Base-by-base conservation (phyloP, 208 protist species). In the Leishmania martiniquensis region DNA sequence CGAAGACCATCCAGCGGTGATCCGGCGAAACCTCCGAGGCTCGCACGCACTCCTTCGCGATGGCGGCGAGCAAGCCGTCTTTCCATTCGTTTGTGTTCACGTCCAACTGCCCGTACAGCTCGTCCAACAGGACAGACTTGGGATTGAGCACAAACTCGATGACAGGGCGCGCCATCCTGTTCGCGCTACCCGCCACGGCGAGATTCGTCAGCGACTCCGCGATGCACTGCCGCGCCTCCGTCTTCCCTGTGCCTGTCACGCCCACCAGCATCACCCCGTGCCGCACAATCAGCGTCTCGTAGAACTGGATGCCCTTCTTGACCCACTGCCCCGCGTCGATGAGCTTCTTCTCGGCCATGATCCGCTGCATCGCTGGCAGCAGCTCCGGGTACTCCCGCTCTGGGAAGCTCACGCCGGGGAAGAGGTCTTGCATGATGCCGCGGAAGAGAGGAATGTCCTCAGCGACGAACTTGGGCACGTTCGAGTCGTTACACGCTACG, bases 261-360 rank as follows among this genome's bases (percentile, higher is more conserved):
- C 99, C 99, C n/a, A 99, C 98, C 12, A 99, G 82, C 99, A 99
- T 99, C n/a, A 99, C 98, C 60, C 99, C 99, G 84, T 99, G 98
- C 32, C 98, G 95, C 65, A 99, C 98, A 76, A 98, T 96, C 69
- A 99, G 90, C 13, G 98, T 99, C 76, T 99, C 98, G 88, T 98
- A 99, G 72, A 99, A 98, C 89, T 99, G 97, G 37, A 99, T 96
- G 42, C 96, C 90, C 88, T 99, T 99, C 69, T 83, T 95, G 29
- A 99, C 84, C 91, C 98, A 98, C 71, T 89, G 82, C 45, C 89
- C 90, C 5, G 89, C 90, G 51, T 91, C 87, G 54, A 93, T 82
- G n/a, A 98, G 86, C 55, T 94, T 91, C 66, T 94, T 88, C 37
- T 75, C 59, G 13, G 82, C 72, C 72, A 99, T 94, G 57, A 85